Evolutionary conservation across 306 rosid species (phyloP).

Genomic region (Ammopiptanthus mongolicus): DNA sequence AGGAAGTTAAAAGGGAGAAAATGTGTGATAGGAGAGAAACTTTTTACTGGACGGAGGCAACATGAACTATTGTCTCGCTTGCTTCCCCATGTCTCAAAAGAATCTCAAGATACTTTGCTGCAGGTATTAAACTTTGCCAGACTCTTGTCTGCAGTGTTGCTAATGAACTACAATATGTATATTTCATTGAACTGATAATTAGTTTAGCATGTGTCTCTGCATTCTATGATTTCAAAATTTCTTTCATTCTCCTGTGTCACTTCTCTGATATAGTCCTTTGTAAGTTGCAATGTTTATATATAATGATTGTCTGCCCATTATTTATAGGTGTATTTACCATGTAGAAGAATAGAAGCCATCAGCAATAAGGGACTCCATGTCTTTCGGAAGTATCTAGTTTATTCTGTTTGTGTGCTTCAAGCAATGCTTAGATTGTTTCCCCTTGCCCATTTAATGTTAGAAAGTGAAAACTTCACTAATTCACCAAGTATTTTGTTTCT

Average conservation of each 20-base stretch:
- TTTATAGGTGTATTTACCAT: too few species aligned
- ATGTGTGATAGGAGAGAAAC: constrained; percentile 47
- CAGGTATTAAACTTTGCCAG: constrained; percentile 47
- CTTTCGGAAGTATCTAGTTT: background rate
- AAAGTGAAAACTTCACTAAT: constrained; percentile 10
- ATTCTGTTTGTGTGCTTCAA: background rate
- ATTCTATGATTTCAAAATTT: constrained; percentile 8
- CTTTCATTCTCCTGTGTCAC: background rate
- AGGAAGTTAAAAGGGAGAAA: constrained; percentile 54
- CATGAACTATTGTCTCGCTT: constrained; percentile 62
- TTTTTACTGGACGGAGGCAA: constrained; percentile 64
- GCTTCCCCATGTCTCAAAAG: constrained; percentile 48
- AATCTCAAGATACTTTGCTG: constrained; percentile 36
- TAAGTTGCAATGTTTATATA: background rate
- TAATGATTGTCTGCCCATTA: background rate
- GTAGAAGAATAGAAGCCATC: background rate
- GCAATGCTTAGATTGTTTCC: constrained; percentile 1
- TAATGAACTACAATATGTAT: background rate
- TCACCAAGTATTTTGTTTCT: background rate
- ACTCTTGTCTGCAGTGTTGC: background rate
- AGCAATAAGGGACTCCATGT: background rate
- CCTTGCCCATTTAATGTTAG: background rate
- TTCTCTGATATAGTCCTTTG: constrained; percentile 2
- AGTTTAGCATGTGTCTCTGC: constrained; percentile 2
- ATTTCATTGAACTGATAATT: constrained; percentile 11